These are phyloP conservation scores for Penicillium desertorum DNA, from an alignment of 495 filamentous ascomycete species.

Conservation along the genomic window DNA sequence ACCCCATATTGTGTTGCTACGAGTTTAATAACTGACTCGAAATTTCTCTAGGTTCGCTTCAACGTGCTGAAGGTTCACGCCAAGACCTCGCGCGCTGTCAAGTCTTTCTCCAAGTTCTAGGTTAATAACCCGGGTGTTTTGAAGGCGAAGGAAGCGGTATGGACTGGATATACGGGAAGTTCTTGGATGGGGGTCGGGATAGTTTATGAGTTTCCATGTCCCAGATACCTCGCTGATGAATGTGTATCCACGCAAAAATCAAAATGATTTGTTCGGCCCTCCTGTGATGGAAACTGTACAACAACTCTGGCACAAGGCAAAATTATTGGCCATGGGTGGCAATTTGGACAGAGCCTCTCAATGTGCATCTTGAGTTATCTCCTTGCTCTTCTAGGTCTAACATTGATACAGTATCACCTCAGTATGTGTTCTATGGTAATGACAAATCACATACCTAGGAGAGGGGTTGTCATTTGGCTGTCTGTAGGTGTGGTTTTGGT, in stretches of 20 bases:
- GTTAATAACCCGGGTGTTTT: conserved; percentile 39
- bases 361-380: conserved; percentile 24
- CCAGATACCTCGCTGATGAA: conserved; percentile 50
- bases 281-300: conserved; percentile 37
- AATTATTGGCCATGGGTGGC: conserved; percentile 12
- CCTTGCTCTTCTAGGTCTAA: conserved; percentile 13
- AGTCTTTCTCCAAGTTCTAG: conserved; percentile 98
- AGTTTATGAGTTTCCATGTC: conserved; percentile 52
- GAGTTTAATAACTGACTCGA: conserved; percentile 23
- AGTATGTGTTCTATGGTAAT: neutral
- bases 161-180: conserved; percentile 45
- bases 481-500: neutral
- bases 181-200: conserved; percentile 46
- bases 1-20: neutral
- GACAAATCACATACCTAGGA: neutral
- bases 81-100: conserved; percentile 81
- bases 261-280: conserved; percentile 44
- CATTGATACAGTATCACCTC: neutral
- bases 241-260: conserved; percentile 51
- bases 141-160: conserved; percentile 48
- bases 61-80: conserved; percentile 79
- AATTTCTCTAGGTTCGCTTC: conserved; percentile 78
- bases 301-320: conserved; percentile 14
- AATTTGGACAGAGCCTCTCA: conserved; percentile 15
- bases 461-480: neutral